Evolutionary conservation across 2,329 filamentous ascomycete species (phyloP), one percentile per base, ranked within the genome.

Genomic region (Sclerotinia borealis): DNA sequence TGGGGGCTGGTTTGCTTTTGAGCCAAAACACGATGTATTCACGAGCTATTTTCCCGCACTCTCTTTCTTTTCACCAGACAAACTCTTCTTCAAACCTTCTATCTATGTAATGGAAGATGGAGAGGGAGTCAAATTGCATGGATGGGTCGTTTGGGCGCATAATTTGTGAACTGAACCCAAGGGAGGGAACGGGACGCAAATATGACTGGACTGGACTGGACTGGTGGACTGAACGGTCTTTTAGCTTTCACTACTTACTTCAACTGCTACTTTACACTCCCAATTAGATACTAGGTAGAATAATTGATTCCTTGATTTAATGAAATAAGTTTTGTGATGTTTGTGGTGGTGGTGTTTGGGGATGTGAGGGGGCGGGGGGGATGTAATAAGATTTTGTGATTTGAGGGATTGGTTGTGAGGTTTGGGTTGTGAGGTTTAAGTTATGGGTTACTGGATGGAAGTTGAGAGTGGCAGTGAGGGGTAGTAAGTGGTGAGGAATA

Each of bases 91-190:
- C 41, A 45, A 17, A 13, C 27, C 54, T 58, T 45, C 54, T 58
- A 58, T 58, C 39, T 58, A 52, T 58, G 52, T 68, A 66, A 67
- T 64, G 65, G 52, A 58, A 58, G 54, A 68, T 47, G 60, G 68
- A 65, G 34, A 49, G 60, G 54, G 60, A 49, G 37, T 69, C 66
- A 73, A 68, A 72, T 73, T 72, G 72, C 72, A 74, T 74, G 68
- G 72, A 70, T 71, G 39, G 72, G 72, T 72, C 71, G 72, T 74
- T 74, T 68, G 59, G 72, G 72, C 72, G 72, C 64, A 72, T 69
- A 61, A 65, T 60, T 63, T 66, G 67, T 49, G 68, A 66, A 61
- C 39, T 41, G 39, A 31, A 29, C 17, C 22, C 29, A 22, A 41
- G 56, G 34, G 47, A 29, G 43, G 43, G 56, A 17, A 49, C 3